These are phyloP conservation scores for Amanita phalloides DNA, from an alignment of 768 basidiomycete genomes.

Conservation along the genomic window DNA sequence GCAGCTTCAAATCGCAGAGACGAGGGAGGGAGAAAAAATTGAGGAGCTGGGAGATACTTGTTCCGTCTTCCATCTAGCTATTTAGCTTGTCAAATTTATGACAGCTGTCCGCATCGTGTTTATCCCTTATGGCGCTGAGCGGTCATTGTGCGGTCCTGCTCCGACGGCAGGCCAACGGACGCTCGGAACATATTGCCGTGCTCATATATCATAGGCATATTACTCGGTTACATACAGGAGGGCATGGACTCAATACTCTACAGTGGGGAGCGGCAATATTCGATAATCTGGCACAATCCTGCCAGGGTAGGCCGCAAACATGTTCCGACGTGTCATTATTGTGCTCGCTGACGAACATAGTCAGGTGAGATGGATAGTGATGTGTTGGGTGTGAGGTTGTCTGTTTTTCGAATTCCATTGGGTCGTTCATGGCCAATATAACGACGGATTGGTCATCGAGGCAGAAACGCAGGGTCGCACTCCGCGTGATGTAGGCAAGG, in stretches of 20 bases:
- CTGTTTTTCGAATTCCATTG: not conserved
- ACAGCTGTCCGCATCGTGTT: not conserved
- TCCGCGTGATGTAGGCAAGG: not conserved
- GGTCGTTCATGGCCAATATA: not conserved
- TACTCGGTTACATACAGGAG: not conserved
- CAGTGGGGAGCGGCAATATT: not conserved
- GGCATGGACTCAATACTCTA: not conserved
- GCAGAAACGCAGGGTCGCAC: not conserved
- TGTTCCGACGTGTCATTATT: not conserved
- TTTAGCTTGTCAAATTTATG: not conserved
- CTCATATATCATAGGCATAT: not conserved
- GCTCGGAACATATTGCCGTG: not conserved
- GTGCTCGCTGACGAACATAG: not conserved
- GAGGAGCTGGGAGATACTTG: not conserved
- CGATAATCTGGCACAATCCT: not conserved
- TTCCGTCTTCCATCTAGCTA: not conserved
- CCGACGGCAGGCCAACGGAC: not conserved
- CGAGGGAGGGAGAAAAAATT: not conserved
- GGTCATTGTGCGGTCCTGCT: not conserved
- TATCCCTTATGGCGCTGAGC: not conserved
- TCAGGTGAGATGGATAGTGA: not conserved
- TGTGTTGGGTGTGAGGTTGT: slow-evolving; percentile 1
- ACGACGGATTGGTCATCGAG: not conserved
- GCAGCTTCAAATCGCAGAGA: no score
- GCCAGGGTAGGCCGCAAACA: not conserved